Base-by-base conservation (phyloP, 257 asterid species). In the Nicotiana attenuata region DNA sequence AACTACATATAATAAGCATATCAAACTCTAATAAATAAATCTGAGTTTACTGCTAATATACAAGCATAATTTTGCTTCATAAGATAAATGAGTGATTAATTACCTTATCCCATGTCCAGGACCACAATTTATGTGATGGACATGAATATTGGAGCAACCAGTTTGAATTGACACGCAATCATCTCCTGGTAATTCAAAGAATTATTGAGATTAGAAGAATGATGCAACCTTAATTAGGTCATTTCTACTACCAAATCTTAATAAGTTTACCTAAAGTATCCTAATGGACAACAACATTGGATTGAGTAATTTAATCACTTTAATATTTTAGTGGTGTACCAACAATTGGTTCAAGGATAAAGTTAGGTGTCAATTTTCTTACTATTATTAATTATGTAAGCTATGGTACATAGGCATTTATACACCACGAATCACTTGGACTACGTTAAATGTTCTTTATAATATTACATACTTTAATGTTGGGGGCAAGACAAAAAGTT, bases 21-120 rank as follows among this genome's bases (percentile, higher is more conserved):
- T 15, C 26, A 53, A 53, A 24, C 9, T 50, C 0, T 3, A 6
- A 10, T 50, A 75, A 5, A n/a, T n/a, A n/a, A 2, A 16, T 16
- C 3, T 1, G 1, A 24, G 10, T 15, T 52, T 76, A 10, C 3
- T 76, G n/a, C 3, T 16, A 15, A 1, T 47, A 24, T 50, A 24
- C 19, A 20, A 50, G 63, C 14, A 20, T 15, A 35, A 52, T 10
- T 14, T 10, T 66, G 13, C 38, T 5, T 66, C 4, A 19, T 31
- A 76, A 28, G 50, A 28, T 38, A 38, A 16, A 24, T 15, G 22
- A 65, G 28, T n/a, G 10, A 71, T 19, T 28, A 33, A 20, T 87
- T 88, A 91, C 98, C 98, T 94, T 83, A 94, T 92, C 61, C 98
- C 98, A 85, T 94, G 98, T 20, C 98, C 98, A 69, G 97, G 98